These are phyloP conservation scores for Teratosphaeria gauchensis DNA, from an alignment of 2,329 filamentous ascomycete species.

Conservation along the genomic window DNA sequence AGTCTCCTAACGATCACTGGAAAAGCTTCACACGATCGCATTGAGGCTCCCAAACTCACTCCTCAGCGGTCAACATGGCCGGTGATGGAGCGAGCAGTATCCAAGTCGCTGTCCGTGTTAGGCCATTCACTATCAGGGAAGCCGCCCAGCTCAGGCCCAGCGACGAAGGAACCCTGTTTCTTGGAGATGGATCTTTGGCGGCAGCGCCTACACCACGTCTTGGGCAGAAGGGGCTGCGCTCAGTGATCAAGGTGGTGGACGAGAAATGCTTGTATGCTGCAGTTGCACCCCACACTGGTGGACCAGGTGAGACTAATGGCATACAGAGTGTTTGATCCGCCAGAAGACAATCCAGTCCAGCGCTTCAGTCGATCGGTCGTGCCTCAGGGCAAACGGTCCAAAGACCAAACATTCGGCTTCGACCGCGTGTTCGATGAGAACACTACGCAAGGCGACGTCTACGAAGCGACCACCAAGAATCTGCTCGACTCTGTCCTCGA, in stretches of 20 bases:
- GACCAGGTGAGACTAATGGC: slow-evolving; percentile 4
- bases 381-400: slow-evolving; percentile 74
- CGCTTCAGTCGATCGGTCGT: slow-evolving; percentile 73
- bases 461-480: slow-evolving; percentile 80
- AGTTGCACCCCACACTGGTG: neutral
- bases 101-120: slow-evolving; percentile 48
- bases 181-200: slow-evolving; percentile 96
- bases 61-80: slow-evolving; percentile 1
- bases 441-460: slow-evolving; percentile 82
- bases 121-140: slow-evolving; percentile 73
- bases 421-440: slow-evolving; percentile 96
- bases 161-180: slow-evolving; percentile 81
- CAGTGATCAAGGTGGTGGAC: slow-evolving; percentile 92
- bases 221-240: slow-evolving; percentile 73
- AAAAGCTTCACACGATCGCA: neutral
- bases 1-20: neutral
- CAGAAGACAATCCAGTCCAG: slow-evolving; percentile 86
- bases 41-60: neutral
- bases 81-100: slow-evolving; percentile 40
- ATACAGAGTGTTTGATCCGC: slow-evolving; percentile 84
- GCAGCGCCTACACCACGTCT: slow-evolving; percentile 75
- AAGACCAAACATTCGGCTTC: slow-evolving; percentile 96
- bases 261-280: slow-evolving; percentile 78
- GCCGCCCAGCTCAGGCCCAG: slow-evolving; percentile 74
- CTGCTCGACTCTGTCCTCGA: slow-evolving; percentile 94